These are phyloP conservation scores for Bryoglossum gracile DNA, from an alignment of 495 filamentous ascomycete genomes.

Conservation along the genomic window DNA sequence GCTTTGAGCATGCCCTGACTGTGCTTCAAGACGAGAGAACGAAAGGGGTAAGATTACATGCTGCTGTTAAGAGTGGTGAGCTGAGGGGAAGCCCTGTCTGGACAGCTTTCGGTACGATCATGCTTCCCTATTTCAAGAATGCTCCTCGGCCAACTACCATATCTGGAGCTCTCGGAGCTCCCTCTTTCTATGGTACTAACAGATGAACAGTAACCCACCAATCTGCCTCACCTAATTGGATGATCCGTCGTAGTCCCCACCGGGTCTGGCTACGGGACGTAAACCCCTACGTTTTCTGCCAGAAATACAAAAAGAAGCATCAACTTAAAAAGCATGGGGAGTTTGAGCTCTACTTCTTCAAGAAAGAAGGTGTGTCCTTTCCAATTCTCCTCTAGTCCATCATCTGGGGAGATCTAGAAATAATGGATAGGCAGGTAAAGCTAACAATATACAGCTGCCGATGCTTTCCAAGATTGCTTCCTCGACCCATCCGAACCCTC, in stretches of 20 bases:
- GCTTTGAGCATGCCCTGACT: slow-evolving; percentile 61
- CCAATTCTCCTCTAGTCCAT: background rate
- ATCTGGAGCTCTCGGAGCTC: no score
- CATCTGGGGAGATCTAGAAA: background rate
- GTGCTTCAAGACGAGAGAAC: slow-evolving; percentile 62
- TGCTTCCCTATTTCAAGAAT: background rate
- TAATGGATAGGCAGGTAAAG: background rate
- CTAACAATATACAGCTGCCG: slow-evolving; percentile 12
- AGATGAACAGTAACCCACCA: slow-evolving; percentile 56
- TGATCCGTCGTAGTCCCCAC: slow-evolving; percentile 40
- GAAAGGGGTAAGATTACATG: slow-evolving; percentile 49
- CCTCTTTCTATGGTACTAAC: no score
- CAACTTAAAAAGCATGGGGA: slow-evolving; percentile 17
- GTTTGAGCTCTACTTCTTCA: slow-evolving; percentile 23
- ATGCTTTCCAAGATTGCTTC: slow-evolving; percentile 23
- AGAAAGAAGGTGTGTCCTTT: slow-evolving; percentile 13
- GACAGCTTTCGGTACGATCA: slow-evolving; percentile 57
- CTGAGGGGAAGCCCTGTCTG: slow-evolving; percentile 55
- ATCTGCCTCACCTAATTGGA: slow-evolving; percentile 49
- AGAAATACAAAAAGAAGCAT: slow-evolving; percentile 40
- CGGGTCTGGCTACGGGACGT: slow-evolving; percentile 55
- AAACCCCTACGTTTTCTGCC: slow-evolving; percentile 54
- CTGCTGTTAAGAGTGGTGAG: slow-evolving; percentile 43
- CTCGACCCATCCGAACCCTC: background rate
- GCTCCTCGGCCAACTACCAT: background rate